Evolutionary conservation across 1,284 basidiomycete species (phyloP).

Genomic region (Volvariella surrecta): DNA sequence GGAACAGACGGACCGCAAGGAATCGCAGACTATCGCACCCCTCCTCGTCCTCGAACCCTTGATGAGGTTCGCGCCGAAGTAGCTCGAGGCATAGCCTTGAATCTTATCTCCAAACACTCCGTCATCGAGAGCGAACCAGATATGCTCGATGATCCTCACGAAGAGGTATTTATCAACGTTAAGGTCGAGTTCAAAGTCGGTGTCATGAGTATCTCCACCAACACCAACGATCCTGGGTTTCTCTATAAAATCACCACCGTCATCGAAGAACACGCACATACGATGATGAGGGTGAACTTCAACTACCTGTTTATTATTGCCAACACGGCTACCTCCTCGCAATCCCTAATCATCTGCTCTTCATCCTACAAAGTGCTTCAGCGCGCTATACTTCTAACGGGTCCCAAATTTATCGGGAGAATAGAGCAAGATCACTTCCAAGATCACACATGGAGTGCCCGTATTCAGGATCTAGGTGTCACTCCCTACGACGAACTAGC

Average conservation of each 20-base stretch:
- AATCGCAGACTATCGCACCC: no score
- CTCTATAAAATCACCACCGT: background rate
- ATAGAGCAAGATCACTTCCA: constrained; percentile 28
- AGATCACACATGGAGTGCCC: constrained; percentile 34
- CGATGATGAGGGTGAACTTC: no score
- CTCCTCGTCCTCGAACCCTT: constrained; percentile 33
- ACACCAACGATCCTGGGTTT: constrained; percentile 3
- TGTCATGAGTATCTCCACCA: background rate
- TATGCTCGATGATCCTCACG: background rate
- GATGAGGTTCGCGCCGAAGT: constrained; percentile 56
- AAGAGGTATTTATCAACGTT: no score
- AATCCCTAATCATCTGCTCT: constrained; percentile 47
- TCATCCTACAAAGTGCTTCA: constrained; percentile 46
- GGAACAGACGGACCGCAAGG: no score
- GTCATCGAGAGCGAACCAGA: constrained; percentile 28
- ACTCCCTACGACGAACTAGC: constrained; percentile 51
- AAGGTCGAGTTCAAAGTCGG: background rate
- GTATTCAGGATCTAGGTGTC: constrained; percentile 41
- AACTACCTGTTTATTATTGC: constrained; percentile 47
- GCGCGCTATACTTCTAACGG: constrained; percentile 52
- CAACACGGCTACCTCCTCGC: constrained; percentile 25
- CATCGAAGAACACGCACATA: no score
- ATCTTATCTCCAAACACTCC: constrained; percentile 41
- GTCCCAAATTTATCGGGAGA: constrained; percentile 56
- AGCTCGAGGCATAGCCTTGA: constrained; percentile 48